phyloP scores from a whole-genome alignment of 192 early-diverging fungal species.

The Piromyces finnis region DNA sequence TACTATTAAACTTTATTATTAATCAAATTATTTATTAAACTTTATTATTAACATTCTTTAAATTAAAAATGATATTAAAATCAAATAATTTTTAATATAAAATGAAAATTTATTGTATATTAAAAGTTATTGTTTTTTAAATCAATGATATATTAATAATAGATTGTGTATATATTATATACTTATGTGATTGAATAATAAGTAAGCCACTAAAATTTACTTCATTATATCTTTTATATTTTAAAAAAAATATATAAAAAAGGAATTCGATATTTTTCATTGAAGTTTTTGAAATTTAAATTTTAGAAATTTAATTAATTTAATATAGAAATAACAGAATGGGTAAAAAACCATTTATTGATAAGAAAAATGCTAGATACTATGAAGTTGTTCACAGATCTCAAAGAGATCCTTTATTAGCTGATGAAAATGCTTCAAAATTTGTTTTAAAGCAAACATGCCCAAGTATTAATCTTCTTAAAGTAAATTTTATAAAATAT shows the following conservation, averaged over 20 bases:
- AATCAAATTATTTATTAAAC: too few species aligned
- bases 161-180: background rate
- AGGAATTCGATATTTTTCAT: too few species aligned
- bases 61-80: too few species aligned
- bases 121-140: too few species aligned
- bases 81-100: too few species aligned
- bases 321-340: background rate
- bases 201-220: background rate
- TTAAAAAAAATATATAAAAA: too few species aligned
- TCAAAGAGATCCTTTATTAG: slow-evolving; percentile 77
- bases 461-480: slow-evolving; percentile 39
- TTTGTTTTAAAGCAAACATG: slow-evolving; percentile 66
- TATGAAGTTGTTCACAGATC: slow-evolving; percentile 91
- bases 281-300: background rate
- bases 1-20: too few species aligned
- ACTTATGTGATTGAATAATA: background rate
- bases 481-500: too few species aligned
- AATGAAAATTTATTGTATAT: too few species aligned
- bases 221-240: too few species aligned
- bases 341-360: slow-evolving; percentile 60
- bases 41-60: too few species aligned
- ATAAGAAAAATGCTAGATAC: slow-evolving; percentile 63
- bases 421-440: slow-evolving; percentile 55
- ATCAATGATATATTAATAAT: background rate
- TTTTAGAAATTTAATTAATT: background rate